phyloP scores from a whole-genome alignment of 2,329 filamentous ascomycete genomes.

The Albophoma yamanashiensis region DNA sequence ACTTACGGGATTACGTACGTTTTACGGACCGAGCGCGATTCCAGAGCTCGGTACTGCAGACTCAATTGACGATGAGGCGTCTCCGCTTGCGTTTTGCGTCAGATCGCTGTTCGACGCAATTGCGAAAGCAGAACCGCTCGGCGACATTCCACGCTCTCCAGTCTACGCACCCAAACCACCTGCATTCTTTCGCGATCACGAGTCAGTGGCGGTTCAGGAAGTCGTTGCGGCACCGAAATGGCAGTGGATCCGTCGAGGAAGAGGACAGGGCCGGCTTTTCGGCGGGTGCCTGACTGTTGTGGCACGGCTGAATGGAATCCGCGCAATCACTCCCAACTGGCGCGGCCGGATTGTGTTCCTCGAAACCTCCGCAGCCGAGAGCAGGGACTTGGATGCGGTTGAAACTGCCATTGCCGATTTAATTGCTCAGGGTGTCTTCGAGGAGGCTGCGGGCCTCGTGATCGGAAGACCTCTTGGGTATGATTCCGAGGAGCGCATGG shows the following conservation, averaged over 20 bases:
- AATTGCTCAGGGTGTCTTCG: not conserved
- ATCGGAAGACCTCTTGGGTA: not conserved
- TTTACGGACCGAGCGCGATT: not conserved
- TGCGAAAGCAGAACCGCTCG: not conserved
- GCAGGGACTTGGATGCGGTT: not conserved
- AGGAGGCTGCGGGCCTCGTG: not conserved
- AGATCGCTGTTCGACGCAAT: not conserved
- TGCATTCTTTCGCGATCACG: not conserved
- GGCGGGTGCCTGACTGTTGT: not conserved
- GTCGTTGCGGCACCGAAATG: not conserved
- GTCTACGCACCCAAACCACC: not conserved
- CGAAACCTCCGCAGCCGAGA: not conserved
- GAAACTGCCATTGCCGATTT: not conserved
- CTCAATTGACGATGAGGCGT: not conserved
- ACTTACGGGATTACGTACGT: not conserved
- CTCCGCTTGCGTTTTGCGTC: not conserved
- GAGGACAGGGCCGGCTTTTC: not conserved
- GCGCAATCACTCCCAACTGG: not conserved
- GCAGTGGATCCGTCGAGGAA: not conserved
- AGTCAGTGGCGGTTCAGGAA: not conserved
- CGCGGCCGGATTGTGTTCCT: not conserved
- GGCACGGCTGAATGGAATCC: not conserved
- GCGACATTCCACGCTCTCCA: not conserved
- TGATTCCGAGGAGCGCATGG: not conserved
- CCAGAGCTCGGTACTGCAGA: not conserved